Percentiles rank a stretch among this genome's conserved stretches.
Evolutionary conservation across 1,139 yeast genomes (phyloP).

Genomic region (Suhomyces anneliseae): DNA sequence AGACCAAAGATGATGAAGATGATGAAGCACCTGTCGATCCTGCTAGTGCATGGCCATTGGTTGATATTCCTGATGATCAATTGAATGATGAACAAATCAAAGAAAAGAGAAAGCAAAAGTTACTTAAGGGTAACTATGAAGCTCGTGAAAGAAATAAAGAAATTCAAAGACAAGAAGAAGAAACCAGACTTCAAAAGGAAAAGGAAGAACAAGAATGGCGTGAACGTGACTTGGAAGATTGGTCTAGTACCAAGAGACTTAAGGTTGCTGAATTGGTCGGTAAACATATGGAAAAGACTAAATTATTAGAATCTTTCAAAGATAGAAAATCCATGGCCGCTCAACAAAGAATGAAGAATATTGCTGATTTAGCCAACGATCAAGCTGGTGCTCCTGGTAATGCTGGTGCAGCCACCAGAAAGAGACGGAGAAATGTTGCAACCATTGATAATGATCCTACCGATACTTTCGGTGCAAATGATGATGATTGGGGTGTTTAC

Average conservation of each 20-base stretch:
- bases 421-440: constrained; percentile 54
- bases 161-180: constrained; percentile 61
- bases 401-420: constrained; percentile 31
- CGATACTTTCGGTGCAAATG: constrained; percentile 94
- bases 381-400: constrained; percentile 12
- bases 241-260: constrained; percentile 73
- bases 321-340: constrained; percentile 92
- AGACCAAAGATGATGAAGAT: constrained; percentile 46
- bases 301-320: constrained; percentile 73
- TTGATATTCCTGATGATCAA: constrained; percentile 82
- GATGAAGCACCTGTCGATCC: constrained; percentile 53
- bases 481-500: constrained; percentile 93
- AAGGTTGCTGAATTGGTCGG: constrained; percentile 59
- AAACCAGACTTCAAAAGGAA: constrained; percentile 53
- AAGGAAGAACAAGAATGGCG: constrained; percentile 78
- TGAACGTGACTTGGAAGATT: constrained; percentile 66
- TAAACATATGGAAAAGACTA: constrained; percentile 63
- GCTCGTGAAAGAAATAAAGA: constrained; percentile 83
- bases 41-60: constrained; percentile 64
- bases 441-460: constrained; percentile 86
- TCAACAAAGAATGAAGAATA: constrained; percentile 87
- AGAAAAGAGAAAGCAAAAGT: constrained; percentile 81
- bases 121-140: constrained; percentile 83
- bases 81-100: constrained; percentile 76
- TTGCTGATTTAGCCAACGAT: constrained; percentile 86